Conservation (phyloP, 23 red algal species). For the Gracilariopsis chorda region DNA sequence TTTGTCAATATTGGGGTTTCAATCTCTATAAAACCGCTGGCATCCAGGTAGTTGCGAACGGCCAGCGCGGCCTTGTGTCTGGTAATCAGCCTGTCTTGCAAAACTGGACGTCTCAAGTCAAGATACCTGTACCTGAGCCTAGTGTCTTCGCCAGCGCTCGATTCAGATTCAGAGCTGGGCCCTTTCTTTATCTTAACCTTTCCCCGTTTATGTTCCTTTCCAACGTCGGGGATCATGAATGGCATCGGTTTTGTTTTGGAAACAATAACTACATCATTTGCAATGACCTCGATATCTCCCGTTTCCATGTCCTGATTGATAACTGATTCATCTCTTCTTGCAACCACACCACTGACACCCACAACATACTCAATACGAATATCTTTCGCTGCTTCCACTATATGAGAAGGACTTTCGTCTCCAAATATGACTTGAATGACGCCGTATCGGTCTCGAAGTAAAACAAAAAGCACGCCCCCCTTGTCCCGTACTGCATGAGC, state of each 20-base stretch:
- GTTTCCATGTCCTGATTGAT: conserved; percentile 83
- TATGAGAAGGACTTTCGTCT: conserved; percentile 32
- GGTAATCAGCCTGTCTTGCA: conserved; percentile 73
- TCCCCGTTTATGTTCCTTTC: conserved; percentile 30
- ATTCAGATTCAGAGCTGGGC: not conserved
- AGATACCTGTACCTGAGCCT: conserved; percentile 88
- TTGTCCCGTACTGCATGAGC: conserved; percentile 93
- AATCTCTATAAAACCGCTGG: conserved; percentile 88
- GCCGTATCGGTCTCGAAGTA: conserved; percentile 93
- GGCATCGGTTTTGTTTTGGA: conserved; percentile 77
- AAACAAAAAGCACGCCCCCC: conserved; percentile 87
- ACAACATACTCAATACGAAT: conserved; percentile 94
- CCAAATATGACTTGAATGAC: conserved; percentile 89
- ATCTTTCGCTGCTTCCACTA: conserved; percentile 57
- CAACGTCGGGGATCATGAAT: conserved; percentile 72
- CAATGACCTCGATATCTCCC: conserved; percentile 88
- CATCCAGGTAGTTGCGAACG: conserved; percentile 73
- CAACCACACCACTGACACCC: conserved; percentile 65
- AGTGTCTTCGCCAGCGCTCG: conserved; percentile 49
- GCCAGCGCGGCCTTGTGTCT: conserved; percentile 82
- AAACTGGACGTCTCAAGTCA: conserved; percentile 73
- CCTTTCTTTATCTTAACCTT: not conserved
- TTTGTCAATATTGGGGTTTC: conserved; percentile 96
- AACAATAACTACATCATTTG: conserved; percentile 63
- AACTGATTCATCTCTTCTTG: conserved; percentile 53